Conservation (phyloP, 768 basidiomycete genomes). For the Hygrocybe punicea region DNA sequence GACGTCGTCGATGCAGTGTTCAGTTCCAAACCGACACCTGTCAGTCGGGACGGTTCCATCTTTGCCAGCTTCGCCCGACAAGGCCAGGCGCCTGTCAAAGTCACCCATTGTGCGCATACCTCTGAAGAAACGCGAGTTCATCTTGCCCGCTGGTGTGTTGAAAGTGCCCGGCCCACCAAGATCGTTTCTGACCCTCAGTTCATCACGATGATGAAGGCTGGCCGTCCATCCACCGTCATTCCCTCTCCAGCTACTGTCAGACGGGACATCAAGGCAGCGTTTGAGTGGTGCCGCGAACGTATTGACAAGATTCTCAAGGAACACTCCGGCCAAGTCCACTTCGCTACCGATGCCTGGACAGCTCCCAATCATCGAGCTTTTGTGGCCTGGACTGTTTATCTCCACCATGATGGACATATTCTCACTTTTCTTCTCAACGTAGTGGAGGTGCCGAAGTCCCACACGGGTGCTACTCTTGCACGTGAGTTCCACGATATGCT, state of each 20-base stretch:
- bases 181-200: background rate
- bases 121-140: background rate
- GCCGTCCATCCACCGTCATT: background rate
- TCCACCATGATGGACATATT: background rate
- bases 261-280: background rate
- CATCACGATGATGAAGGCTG: background rate
- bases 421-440: background rate
- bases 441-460: background rate
- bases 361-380: too few relatives aligned
- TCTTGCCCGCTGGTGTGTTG: background rate
- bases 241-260: background rate
- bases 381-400: background rate
- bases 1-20: background rate
- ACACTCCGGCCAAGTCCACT: background rate
- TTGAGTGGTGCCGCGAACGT: background rate
- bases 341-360: background rate
- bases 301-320: background rate
- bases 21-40: background rate
- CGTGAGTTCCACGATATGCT: constrained; percentile 1
- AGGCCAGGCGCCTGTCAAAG: background rate
- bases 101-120: background rate
- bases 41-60: background rate
- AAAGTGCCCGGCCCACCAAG: background rate
- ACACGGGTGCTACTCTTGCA: background rate
- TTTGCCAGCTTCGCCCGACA: background rate